phyloP scores from a whole-genome alignment of 768 basidiomycete species.

The Mycena galopus region DNA sequence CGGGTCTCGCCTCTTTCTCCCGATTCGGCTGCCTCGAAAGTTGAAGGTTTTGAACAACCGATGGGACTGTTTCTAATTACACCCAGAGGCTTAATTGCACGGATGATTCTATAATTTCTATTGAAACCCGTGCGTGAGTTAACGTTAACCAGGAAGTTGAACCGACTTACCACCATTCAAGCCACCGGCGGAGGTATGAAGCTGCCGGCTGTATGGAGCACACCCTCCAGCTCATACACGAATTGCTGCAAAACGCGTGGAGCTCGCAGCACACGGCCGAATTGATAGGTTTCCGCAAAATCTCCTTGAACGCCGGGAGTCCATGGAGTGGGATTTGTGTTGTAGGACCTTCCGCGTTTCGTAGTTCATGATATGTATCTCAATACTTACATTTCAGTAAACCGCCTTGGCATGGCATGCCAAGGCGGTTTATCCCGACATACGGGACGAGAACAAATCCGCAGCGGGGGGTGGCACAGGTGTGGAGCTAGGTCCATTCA shows the following conservation, averaged over 20 bases:
- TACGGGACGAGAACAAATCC: no score
- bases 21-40: background rate
- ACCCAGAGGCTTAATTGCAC: background rate
- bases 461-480: no score
- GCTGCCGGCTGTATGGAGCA: background rate
- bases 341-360: background rate
- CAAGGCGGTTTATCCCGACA: no score
- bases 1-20: constrained; percentile 1
- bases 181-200: background rate
- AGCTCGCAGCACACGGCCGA: background rate
- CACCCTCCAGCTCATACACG: background rate
- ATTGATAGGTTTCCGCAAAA: background rate
- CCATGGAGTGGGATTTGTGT: background rate
- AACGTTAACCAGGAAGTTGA: background rate
- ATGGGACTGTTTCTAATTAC: background rate
- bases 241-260: background rate
- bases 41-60: background rate
- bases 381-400: background rate
- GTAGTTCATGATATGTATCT: background rate
- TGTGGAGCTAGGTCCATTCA: background rate
- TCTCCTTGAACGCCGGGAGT: background rate
- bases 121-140: background rate
- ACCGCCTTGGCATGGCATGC: no score
- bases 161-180: background rate
- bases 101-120: background rate